These are phyloP conservation scores for Argentina anserina DNA, from an alignment of 306 rosid species.

Conservation along the genomic window DNA sequence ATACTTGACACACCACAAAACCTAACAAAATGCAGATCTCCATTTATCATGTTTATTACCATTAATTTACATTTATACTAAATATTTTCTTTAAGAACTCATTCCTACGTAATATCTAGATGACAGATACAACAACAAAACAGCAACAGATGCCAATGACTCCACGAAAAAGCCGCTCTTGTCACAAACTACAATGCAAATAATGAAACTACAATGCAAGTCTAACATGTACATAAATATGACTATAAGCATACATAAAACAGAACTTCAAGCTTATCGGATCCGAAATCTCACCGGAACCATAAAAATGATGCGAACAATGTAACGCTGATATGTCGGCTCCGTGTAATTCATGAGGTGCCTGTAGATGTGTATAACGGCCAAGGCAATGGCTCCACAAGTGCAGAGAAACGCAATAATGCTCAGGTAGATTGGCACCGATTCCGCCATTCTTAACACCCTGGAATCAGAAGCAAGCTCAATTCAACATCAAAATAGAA, in stretches of 20 bases:
- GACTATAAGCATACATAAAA: not conserved
- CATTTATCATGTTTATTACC: not conserved
- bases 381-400: constrained; percentile 71
- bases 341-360: constrained; percentile 94
- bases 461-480: not conserved
- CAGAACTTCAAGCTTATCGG: not conserved
- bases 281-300: constrained; percentile 64
- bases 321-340: constrained; percentile 90
- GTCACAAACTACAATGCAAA: not conserved
- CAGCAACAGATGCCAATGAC: not conserved
- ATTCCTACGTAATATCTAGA: not conserved
- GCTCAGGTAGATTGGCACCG: constrained; percentile 53
- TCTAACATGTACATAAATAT: not conserved
- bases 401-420: constrained; percentile 83
- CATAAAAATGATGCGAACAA: constrained; percentile 91
- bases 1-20: not conserved
- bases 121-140: too few relatives aligned
- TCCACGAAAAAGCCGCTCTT: not conserved
- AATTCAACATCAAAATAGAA: not conserved
- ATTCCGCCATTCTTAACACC: constrained; percentile 47
- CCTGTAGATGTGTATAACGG: constrained; percentile 68
- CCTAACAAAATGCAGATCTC: not conserved
- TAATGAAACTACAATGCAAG: not conserved
- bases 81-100: not conserved
- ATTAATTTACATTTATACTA: not conserved